Percentiles rank a stretch among this genome's conserved stretches.
These are phyloP conservation scores for Fomitiporia mediterranea DNA, from an alignment of 1,284 basidiomycete species.

Conservation along the genomic window DNA sequence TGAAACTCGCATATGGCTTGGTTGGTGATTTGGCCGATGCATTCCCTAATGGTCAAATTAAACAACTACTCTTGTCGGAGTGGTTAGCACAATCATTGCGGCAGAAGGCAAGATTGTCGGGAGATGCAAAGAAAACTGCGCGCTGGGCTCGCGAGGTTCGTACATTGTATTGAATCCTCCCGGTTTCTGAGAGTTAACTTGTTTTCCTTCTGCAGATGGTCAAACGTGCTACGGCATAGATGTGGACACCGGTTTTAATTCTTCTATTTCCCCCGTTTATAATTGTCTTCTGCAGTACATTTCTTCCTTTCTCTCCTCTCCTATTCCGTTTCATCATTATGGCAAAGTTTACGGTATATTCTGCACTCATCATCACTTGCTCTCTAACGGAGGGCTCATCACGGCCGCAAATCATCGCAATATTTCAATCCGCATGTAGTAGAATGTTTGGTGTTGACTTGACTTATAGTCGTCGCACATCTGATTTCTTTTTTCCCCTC, in stretches of 20 bases:
- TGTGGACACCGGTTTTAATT: slow-evolving; percentile 24
- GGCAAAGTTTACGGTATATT: slow-evolving; percentile 17
- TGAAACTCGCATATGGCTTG: slow-evolving; percentile 76
- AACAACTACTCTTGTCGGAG: slow-evolving; percentile 70
- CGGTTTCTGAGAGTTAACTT: slow-evolving; percentile 7
- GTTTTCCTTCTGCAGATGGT: slow-evolving; percentile 47
- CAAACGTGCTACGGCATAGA: slow-evolving; percentile 62
- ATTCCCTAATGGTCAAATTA: slow-evolving; percentile 78
- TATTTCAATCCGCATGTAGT: slow-evolving; percentile 18
- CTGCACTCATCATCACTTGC: slow-evolving; percentile 27
- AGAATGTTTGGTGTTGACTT: slow-evolving; percentile 18
- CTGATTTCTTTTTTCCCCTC: slow-evolving; percentile 3
- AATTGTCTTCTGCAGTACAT: slow-evolving; percentile 25
- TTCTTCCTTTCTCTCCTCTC: slow-evolving; percentile 3
- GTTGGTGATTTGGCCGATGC: slow-evolving; percentile 91
- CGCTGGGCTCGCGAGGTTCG: slow-evolving; percentile 81
- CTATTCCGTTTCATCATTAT: slow-evolving; percentile 3
- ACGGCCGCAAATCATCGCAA: slow-evolving; percentile 19
- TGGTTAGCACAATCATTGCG: slow-evolving; percentile 84
- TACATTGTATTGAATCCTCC: slow-evolving; percentile 14
- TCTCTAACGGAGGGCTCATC: slow-evolving; percentile 21
- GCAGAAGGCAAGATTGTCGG: slow-evolving; percentile 58
- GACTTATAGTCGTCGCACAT: not conserved
- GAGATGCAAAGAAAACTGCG: slow-evolving; percentile 73
- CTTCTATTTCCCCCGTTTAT: not conserved